These are phyloP conservation scores for Aspergillus fumigatiaffinis DNA, from an alignment of 2,329 filamentous ascomycete species.

Conservation along the genomic window DNA sequence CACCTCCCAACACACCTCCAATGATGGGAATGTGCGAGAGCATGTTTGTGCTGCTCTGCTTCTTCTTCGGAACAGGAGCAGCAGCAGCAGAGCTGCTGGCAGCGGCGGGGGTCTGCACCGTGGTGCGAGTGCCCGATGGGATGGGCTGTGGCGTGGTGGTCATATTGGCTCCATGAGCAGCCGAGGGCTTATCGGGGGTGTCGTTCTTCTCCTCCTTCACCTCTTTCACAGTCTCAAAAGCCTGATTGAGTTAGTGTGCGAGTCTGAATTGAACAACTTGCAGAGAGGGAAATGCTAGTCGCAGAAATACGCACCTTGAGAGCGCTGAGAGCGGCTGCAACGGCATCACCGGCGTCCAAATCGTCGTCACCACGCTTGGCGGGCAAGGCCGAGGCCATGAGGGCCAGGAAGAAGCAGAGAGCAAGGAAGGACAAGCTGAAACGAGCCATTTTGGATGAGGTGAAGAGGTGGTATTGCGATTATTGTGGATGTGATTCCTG, in stretches of 20 bases:
- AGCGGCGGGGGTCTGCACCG: background rate
- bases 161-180: background rate
- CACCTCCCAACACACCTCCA: slow-evolving; percentile 13
- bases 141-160: background rate
- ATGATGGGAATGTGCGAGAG: slow-evolving; percentile 21
- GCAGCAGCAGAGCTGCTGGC: background rate
- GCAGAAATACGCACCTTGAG: background rate
- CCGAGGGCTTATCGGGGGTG: background rate
- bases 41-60: slow-evolving; percentile 5
- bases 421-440: slow-evolving; percentile 28
- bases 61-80: background rate
- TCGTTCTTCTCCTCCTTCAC: background rate
- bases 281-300: background rate
- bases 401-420: slow-evolving; percentile 26
- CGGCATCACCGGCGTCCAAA: background rate
- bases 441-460: slow-evolving; percentile 26
- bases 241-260: background rate
- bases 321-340: background rate
- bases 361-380: slow-evolving; percentile 10
- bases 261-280: background rate
- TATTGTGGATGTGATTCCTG: slow-evolving; percentile 5
- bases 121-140: background rate
- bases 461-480: background rate
- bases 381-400: slow-evolving; percentile 27
- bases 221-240: background rate